Evolutionary conservation across 495 filamentous ascomycete genomes (phyloP), one percentile per base, ranked within the genome.

Genomic region (Chlorociboria aeruginascens): DNA sequence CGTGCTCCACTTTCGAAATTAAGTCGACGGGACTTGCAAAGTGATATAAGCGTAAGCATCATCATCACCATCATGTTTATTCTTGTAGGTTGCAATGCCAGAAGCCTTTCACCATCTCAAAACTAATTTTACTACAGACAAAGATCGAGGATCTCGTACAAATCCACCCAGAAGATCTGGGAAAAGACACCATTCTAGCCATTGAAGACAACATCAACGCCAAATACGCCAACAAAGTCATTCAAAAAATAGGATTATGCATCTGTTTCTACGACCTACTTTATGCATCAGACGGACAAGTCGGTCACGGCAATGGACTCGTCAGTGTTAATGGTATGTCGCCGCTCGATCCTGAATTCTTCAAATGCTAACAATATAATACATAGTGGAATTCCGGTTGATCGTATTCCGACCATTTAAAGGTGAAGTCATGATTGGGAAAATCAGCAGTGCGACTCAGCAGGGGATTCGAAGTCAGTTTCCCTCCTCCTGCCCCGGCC

Each of bases 391-490:
- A 61, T 98, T 95, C 63, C 81, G 85, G 17, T 66, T 97, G 55
- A 70, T 95, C n/a, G 86, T 96, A 8, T 97, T 97, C 63, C 77
- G 92, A 28, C 92, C 92, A 0, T 96, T 94, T 68, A 87, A 93
- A 61, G 82, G 83, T 16, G 93, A 98, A 61, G 85, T 93, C 40
- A 68, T 97, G 50, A 67, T 82, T 8, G 92, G 85, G 3, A 81
- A 77, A 50, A 96, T 96, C 53, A 76, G 73, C 34, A 76, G 76
- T 41, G 76, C 80, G n/a, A 78, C 74, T 3, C 65, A 73, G 12
- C 66, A 77, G 10, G 92, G 89, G 30, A 88, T 98, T 45, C 75
- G 79, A 56, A 76, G 85, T 89, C 67, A 43, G 75, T 60, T 8
- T 52, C 40, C 10, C 16, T 25, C 16, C 20, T n/a, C 14, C 12